These are phyloP conservation scores for Didymella segeticola DNA, from an alignment of 2,329 filamentous ascomycete genomes.

Conservation along the genomic window DNA sequence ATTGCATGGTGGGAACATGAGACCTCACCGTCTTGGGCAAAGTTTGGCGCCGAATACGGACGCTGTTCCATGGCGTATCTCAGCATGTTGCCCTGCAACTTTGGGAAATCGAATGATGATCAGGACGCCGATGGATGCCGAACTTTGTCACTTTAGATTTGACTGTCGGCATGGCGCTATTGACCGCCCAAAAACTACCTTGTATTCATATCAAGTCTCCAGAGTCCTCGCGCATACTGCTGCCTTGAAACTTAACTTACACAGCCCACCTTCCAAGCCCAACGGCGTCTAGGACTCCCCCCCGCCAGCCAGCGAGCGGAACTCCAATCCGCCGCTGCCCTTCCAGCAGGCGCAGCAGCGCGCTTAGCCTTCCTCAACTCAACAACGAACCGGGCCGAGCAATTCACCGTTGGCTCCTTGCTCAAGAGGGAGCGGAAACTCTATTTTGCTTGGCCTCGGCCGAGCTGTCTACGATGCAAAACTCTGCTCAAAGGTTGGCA, in stretches of 20 bases:
- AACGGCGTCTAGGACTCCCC: background rate
- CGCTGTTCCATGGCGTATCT: too few species aligned
- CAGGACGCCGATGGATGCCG: background rate
- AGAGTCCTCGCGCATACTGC: too few species aligned
- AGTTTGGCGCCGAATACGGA: background rate
- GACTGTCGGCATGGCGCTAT: background rate
- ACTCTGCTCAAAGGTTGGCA: background rate
- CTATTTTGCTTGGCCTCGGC: background rate
- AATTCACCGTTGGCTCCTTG: background rate
- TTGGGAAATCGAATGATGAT: background rate
- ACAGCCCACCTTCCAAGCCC: background rate
- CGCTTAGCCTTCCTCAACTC: background rate
- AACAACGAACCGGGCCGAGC: background rate
- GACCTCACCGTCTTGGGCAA: background rate
- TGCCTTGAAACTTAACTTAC: background rate
- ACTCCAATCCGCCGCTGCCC: background rate
- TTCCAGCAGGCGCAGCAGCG: background rate
- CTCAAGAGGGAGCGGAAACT: background rate
- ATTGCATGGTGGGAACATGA: background rate
- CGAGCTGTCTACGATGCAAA: background rate
- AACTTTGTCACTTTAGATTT: background rate
- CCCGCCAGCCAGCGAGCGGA: background rate
- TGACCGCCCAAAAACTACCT: too few species aligned
- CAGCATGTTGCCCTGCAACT: too few species aligned
- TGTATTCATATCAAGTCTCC: too few species aligned